These are phyloP conservation scores for Alternaria sp. DNA, from an alignment of 2,329 filamentous ascomycete species.

Conservation along the genomic window DNA sequence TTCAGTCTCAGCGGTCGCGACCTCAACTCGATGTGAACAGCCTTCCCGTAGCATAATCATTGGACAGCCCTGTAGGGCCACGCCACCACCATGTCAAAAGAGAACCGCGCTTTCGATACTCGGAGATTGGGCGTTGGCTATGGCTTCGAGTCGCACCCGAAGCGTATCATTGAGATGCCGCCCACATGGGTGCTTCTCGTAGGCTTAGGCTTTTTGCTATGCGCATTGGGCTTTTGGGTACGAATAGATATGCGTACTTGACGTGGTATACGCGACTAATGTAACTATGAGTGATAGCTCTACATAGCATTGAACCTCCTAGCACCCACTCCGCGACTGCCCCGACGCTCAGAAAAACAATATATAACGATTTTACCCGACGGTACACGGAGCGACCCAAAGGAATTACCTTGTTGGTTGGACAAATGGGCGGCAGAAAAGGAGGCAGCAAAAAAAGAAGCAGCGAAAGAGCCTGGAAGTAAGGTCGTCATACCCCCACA, in stretches of 20 bases:
- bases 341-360: constrained; percentile 80
- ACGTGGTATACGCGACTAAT: constrained; percentile 7
- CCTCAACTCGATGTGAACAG: constrained; percentile 31
- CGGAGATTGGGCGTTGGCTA: constrained; percentile 33
- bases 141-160: constrained; percentile 41
- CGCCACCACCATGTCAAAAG: constrained; percentile 28
- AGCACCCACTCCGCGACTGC: constrained; percentile 79
- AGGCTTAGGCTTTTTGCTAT: constrained; percentile 35
- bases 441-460: constrained; percentile 51
- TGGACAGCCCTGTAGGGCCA: constrained; percentile 20
- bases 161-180: constrained; percentile 38
- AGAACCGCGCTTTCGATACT: constrained; percentile 42
- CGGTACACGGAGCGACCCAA: constrained; percentile 63
- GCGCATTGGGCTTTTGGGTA: constrained; percentile 45
- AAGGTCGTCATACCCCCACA: constrained; percentile 42
- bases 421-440: constrained; percentile 74
- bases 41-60: constrained; percentile 31
- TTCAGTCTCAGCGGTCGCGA: constrained; percentile 14
- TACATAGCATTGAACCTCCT: constrained; percentile 75
- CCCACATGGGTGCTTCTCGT: constrained; percentile 46
- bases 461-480: constrained; percentile 34
- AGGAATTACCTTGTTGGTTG: constrained; percentile 83
- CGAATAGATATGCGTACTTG: constrained; percentile 6
- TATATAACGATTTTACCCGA: constrained; percentile 78
- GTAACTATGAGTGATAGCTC: constrained; percentile 56